These are phyloP conservation scores for Penicillium cinerascens DNA, from an alignment of 495 filamentous ascomycete genomes.

Conservation along the genomic window DNA sequence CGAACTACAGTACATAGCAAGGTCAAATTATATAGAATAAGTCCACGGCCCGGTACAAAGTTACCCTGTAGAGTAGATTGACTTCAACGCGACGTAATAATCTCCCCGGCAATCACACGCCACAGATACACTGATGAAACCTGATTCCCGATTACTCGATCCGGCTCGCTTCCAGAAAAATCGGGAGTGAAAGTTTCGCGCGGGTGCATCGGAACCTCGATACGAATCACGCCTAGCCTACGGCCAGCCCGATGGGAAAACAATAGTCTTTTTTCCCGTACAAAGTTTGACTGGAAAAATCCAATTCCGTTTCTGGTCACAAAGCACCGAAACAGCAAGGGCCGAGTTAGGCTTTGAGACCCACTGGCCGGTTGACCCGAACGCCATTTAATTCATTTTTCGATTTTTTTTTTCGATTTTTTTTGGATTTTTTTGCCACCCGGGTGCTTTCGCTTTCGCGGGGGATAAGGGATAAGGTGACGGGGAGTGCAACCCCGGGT, in stretches of 20 bases:
- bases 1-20: neutral
- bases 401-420: neutral
- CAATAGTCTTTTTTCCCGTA: neutral
- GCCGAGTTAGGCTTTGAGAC: constrained; percentile 7
- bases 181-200: no score
- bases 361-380: constrained; percentile 6
- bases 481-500: neutral
- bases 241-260: neutral
- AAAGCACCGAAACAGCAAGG: constrained; percentile 4
- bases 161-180: no score
- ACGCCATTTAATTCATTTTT: no score
- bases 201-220: neutral
- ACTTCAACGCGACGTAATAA: neutral
- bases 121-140: neutral
- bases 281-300: neutral
- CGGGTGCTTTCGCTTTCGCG: constrained; percentile 22
- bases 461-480: constrained; percentile 19
- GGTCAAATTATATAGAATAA: neutral
- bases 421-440: constrained; percentile 16
- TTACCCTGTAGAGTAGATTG: neutral
- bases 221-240: neutral
- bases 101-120: neutral
- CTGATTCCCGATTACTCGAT: no score
- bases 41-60: no score
- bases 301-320: neutral